Percentiles rank a stretch among this genome's conserved stretches.
phyloP scores from a whole-genome alignment of 148 eudicot species.

The Vaccinium macrocarpon region DNA sequence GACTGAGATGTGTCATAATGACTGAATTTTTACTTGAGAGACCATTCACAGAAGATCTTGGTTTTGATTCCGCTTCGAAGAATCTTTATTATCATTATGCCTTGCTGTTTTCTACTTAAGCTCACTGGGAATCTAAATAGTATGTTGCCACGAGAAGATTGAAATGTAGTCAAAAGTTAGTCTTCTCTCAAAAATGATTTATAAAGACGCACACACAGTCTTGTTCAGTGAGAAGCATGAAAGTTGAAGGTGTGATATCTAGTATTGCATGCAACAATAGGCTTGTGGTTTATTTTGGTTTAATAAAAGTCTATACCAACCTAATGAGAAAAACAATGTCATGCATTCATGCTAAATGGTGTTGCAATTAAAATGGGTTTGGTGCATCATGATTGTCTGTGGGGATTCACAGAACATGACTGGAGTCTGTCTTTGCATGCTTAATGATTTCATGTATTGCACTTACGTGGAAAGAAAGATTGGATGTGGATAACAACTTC shows the following conservation, averaged over 20 bases:
- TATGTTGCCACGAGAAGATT: neutral
- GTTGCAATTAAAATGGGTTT: neutral
- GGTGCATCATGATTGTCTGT: neutral
- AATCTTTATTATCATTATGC: neutral
- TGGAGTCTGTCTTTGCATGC: neutral
- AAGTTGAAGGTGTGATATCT: neutral
- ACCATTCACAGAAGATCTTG: neutral
- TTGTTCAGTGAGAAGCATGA: neutral
- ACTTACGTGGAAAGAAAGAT: neutral
- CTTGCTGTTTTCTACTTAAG: neutral
- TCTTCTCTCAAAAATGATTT: neutral
- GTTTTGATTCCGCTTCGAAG: neutral
- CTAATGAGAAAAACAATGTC: neutral
- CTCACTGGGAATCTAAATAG: neutral
- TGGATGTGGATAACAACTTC: neutral
- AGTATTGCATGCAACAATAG: neutral
- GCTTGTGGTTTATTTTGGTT: slow-evolving; percentile 4
- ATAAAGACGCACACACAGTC: neutral
- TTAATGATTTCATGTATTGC: neutral
- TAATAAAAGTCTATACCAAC: neutral
- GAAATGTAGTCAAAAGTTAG: neutral
- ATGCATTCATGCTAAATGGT: neutral
- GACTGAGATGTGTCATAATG: neutral
- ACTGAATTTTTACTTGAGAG: neutral
- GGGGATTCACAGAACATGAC: neutral